These are phyloP conservation scores for Fusarium albidum DNA, from an alignment of 2,329 filamentous ascomycete genomes.

Conservation along the genomic window DNA sequence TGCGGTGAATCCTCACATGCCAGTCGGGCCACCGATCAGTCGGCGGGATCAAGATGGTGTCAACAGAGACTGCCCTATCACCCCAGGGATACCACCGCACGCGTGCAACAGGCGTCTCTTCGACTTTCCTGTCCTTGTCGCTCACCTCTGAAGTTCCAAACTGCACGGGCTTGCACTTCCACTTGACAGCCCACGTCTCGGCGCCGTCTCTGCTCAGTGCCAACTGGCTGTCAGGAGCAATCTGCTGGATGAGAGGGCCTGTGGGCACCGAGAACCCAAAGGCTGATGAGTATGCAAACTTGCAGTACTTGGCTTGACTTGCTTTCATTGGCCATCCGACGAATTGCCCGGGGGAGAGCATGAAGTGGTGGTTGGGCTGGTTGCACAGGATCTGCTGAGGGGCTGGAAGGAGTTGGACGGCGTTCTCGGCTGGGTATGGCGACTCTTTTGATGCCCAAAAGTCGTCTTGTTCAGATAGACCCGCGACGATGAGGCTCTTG, in stretches of 20 bases:
- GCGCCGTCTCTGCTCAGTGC: constrained; percentile 42
- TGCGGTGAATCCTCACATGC: constrained; percentile 41
- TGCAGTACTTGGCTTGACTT: constrained; percentile 54
- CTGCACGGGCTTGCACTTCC: constrained; percentile 33
- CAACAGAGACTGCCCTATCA: constrained; percentile 37
- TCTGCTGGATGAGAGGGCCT: constrained; percentile 45
- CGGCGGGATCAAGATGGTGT: constrained; percentile 42
- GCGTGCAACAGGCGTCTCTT: neutral
- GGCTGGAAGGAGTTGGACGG: constrained; percentile 18
- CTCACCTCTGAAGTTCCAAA: neutral
- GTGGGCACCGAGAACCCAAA: constrained; percentile 56
- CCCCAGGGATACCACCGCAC: constrained; percentile 40
- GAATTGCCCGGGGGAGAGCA: constrained; percentile 52
- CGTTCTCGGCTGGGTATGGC: constrained; percentile 26
- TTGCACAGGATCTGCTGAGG: constrained; percentile 57
- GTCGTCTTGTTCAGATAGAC: constrained; percentile 43
- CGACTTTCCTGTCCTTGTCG: accelerated
- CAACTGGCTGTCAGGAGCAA: constrained; percentile 45
- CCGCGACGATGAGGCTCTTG: constrained; percentile 56
- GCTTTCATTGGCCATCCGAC: constrained; percentile 49
- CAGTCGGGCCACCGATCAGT: constrained; percentile 46
- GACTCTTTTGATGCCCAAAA: constrained; percentile 57
- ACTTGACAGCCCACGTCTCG: constrained; percentile 43
- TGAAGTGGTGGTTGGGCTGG: constrained; percentile 50
- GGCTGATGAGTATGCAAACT: constrained; percentile 58